Base-by-base conservation (phyloP, 129 eudicot genomes). In the Flaveria ramosissima region DNA sequence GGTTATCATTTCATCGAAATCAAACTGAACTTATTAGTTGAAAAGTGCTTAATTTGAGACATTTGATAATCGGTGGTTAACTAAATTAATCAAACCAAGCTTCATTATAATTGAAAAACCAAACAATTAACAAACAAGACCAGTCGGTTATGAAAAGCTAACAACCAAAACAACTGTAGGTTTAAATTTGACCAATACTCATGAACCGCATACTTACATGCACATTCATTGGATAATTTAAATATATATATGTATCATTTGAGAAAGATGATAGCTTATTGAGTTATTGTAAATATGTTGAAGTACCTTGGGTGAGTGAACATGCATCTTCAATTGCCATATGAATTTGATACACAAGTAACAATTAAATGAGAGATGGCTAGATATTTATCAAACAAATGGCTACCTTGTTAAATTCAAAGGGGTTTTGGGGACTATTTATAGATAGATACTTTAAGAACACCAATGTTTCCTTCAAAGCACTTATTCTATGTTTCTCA, bases 321-420 rank as follows among this genome's bases (percentile, higher is more conserved):
- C 59, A 14, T 27, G 57, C 20, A 55, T 71, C 72, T n/a, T 16
- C 78, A 62, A 70, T 65, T n/a, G 75, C 75, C 79, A 80, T 80
- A 16, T 67, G 39, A 26, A 19, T 23, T 20, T 75, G 61, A 64
- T 72, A 43, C 15, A 32, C 47, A 72, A 72, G 46, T 52, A 50
- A 62, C 27, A 15, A 14, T 46, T 45, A 60, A 30, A 62, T 46
- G 24, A 19, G 24, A 46, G 2, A 48, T 23, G 32, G 52, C 2
- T 20, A 14, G 42, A 4, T 20, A 14, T 65, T 30, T 42, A 72
- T 20, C 69, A 23, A 24, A 47, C 21, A 27, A 64, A 36, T 20
- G 16, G 47, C 61, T 56, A 52, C 6, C 6, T 62, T 71, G 67
- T 53, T 13, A 2, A 2, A 19, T 19, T 39, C 16, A 46, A 24